These are phyloP conservation scores for Talaromyces borbonicus DNA, from an alignment of 495 filamentous ascomycete genomes.

Conservation along the genomic window DNA sequence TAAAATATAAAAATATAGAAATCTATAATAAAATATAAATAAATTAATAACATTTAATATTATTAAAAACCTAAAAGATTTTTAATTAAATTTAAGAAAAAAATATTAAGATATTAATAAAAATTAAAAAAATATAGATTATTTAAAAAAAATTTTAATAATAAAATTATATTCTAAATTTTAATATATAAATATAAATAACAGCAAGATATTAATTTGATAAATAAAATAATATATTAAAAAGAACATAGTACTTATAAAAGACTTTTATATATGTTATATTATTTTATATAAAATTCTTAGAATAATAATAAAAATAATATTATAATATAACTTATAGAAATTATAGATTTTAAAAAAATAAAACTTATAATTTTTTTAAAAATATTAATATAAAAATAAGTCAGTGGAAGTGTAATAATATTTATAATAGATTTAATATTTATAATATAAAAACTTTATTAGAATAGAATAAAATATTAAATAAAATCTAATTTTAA, in stretches of 20 bases:
- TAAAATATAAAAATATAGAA: neutral
- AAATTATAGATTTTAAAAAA: no score
- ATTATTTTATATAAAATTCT: no score
- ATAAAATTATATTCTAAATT: neutral
- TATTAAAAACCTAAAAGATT: neutral
- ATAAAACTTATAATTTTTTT: no score
- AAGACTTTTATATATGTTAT: no score
- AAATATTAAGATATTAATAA: neutral
- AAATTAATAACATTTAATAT: neutral
- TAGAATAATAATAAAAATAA: no score
- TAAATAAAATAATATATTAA: slow-evolving; percentile 5
- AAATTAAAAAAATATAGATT: neutral
- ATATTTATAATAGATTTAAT: no score
- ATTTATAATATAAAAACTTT: no score
- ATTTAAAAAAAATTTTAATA: neutral
- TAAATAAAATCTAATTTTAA: no score
- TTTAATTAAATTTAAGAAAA: neutral
- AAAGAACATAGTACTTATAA: slow-evolving; percentile 4
- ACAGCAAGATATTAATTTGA: neutral
- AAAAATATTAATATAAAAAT: no score
- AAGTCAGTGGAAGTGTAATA: no score
- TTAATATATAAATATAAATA: neutral
- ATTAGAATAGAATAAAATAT: no score
- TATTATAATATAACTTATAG: no score
- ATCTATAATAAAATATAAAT: neutral